Evolutionary conservation across 1,139 yeast species (phyloP).

Genomic region (Taphrina populina): DNA sequence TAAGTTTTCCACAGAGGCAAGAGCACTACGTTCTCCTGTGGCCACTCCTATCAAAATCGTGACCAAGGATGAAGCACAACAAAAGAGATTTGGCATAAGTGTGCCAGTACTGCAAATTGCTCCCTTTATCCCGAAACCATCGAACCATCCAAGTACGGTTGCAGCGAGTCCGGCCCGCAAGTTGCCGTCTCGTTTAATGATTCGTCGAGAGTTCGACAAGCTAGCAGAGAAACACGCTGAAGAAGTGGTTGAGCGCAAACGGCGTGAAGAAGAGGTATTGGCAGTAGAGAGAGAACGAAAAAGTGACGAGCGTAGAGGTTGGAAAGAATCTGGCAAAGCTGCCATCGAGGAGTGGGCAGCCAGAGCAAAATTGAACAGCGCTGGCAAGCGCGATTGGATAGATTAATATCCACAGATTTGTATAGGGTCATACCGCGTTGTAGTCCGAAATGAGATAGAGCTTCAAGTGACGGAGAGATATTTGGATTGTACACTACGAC

Average conservation of each 20-base stretch:
- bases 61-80: not conserved
- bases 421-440: too few relatives aligned
- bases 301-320: conserved; percentile 8
- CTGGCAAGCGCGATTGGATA: conserved; percentile 18
- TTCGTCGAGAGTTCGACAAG: conserved; percentile 14
- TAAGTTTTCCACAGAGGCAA: conserved; percentile 8
- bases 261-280: conserved; percentile 2
- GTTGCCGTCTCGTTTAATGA: conserved; percentile 8
- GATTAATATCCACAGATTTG: not conserved
- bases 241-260: conserved; percentile 2
- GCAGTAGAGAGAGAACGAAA: conserved; percentile 16
- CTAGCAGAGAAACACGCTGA: conserved; percentile 22
- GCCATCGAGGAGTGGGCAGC: conserved; percentile 27
- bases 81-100: not conserved
- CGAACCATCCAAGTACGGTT: conserved; percentile 3
- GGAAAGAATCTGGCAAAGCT: conserved; percentile 15
- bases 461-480: too few relatives aligned
- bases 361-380: conserved; percentile 11
- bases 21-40: conserved; percentile 11
- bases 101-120: conserved; percentile 11
- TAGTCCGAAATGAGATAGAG: too few relatives aligned
- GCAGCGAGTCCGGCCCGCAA: conserved; percentile 25
- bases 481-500: too few relatives aligned
- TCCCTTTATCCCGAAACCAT: conserved; percentile 20
- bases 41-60: not conserved